Percentiles rank a stretch among this genome's conserved stretches.
These are phyloP conservation scores for Emydomyces testavorans DNA, from an alignment of 2,329 filamentous ascomycete genomes.

Conservation along the genomic window DNA sequence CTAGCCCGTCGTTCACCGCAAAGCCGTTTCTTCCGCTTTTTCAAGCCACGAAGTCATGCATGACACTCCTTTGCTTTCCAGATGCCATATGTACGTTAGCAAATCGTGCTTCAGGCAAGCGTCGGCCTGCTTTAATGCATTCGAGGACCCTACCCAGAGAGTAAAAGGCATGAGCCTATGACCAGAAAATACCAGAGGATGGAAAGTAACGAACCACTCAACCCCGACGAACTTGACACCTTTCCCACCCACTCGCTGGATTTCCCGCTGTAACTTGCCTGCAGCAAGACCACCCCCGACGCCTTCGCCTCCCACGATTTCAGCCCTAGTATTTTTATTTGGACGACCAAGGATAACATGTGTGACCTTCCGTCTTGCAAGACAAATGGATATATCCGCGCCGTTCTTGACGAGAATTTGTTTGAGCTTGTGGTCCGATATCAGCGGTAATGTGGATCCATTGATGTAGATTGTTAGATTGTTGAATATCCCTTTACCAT, in stretches of 20 bases:
- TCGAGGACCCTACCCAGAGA: slow-evolving; percentile 57
- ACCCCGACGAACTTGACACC: slow-evolving; percentile 67
- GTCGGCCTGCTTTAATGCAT: slow-evolving; percentile 62
- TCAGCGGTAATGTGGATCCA: slow-evolving; percentile 65
- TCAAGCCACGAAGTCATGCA: slow-evolving; percentile 36
- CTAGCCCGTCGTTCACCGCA: no score
- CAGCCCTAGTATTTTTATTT: slow-evolving; percentile 22
- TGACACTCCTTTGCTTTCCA: slow-evolving; percentile 54
- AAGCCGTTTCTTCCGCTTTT: background rate
- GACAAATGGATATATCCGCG: slow-evolving; percentile 55
- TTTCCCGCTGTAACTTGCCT: slow-evolving; percentile 71
- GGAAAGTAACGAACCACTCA: slow-evolving; percentile 53
- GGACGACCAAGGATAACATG: slow-evolving; percentile 70
- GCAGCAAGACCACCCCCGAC: slow-evolving; percentile 65
- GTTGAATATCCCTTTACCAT: slow-evolving; percentile 47
- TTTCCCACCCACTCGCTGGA: slow-evolving; percentile 53
- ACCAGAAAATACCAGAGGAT: background rate
- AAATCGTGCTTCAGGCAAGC: slow-evolving; percentile 65
- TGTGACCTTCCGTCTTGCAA: slow-evolving; percentile 64
- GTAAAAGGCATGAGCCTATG: slow-evolving; percentile 14
- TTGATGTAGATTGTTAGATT: slow-evolving; percentile 73
- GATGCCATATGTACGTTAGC: slow-evolving; percentile 50
- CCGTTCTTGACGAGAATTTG: slow-evolving; percentile 64
- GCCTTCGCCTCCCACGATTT: slow-evolving; percentile 55
- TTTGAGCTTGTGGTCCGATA: slow-evolving; percentile 81